These are phyloP conservation scores for Cyberlindnera mycetangii DNA, from an alignment of 805 yeast species.

Conservation along the genomic window DNA sequence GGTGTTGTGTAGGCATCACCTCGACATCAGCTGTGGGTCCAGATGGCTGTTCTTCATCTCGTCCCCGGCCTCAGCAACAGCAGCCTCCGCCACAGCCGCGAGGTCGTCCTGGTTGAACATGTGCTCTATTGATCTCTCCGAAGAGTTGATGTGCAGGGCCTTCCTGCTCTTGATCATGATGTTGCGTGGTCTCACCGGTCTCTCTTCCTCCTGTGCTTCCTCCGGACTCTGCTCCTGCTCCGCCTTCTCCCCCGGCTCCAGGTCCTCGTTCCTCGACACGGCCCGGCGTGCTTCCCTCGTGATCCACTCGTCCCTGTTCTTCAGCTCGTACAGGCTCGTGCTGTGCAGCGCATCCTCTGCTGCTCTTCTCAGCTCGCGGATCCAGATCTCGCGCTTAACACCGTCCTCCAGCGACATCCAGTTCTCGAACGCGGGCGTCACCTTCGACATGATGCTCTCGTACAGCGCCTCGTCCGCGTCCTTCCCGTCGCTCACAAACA, in stretches of 20 bases:
- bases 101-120: conserved; percentile 23
- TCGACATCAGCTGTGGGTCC: conserved; percentile 19
- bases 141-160: not conserved
- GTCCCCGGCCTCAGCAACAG: conserved; percentile 17
- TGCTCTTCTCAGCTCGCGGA: conserved; percentile 39
- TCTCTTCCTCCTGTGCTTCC: not conserved
- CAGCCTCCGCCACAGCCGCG: conserved; percentile 30
- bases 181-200: not conserved
- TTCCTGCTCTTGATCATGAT: not conserved
- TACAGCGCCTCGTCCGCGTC: conserved; percentile 11
- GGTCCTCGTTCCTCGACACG: conserved; percentile 10
- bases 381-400: conserved; percentile 41
- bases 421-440: conserved; percentile 44
- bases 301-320: conserved; percentile 40
- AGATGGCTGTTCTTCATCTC: conserved; percentile 11
- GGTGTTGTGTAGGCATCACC: not conserved
- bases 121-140: not conserved
- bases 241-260: no score
- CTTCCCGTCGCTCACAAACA: conserved; percentile 18
- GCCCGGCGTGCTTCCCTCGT: conserved; percentile 26
- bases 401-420: conserved; percentile 39
- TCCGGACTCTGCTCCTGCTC: not conserved
- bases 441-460: conserved; percentile 34
- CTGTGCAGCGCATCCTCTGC: conserved; percentile 43
- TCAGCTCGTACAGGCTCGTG: conserved; percentile 42